Conservation (phyloP, 1,139 yeast genomes). For the Meyerozyma smithsonii region DNA sequence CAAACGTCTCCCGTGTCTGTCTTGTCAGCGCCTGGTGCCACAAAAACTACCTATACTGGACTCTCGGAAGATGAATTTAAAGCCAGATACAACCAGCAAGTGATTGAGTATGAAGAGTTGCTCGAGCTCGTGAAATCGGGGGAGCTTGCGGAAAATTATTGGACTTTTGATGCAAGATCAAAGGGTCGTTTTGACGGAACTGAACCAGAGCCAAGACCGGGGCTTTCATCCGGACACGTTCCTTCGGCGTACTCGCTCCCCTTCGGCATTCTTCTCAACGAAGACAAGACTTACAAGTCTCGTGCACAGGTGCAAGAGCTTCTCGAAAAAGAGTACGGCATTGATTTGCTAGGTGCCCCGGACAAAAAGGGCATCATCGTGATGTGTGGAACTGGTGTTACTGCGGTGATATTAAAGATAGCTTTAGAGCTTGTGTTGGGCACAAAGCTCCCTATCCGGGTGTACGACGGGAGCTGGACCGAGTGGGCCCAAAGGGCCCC, state of each 20-base stretch:
- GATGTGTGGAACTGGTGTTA: slow-evolving; percentile 95
- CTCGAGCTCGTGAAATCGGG: slow-evolving; percentile 48
- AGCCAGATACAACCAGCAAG: slow-evolving; percentile 39
- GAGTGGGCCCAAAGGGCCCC: slow-evolving; percentile 50
- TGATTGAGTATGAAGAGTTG: slow-evolving; percentile 63
- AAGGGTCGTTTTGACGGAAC: slow-evolving; percentile 68
- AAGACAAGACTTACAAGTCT: slow-evolving; percentile 47
- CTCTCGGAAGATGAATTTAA: slow-evolving; percentile 21
- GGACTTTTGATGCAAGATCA: slow-evolving; percentile 79
- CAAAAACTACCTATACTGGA: slow-evolving; percentile 17
- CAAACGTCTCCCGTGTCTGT: slow-evolving; percentile 17
- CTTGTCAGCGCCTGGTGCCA: background rate
- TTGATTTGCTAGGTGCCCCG: slow-evolving; percentile 26
- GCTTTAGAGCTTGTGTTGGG: slow-evolving; percentile 49
- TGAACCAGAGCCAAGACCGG: slow-evolving; percentile 85
- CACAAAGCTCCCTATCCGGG: slow-evolving; percentile 57
- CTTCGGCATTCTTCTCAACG: slow-evolving; percentile 53
- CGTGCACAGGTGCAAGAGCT: slow-evolving; percentile 39
- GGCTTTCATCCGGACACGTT: slow-evolving; percentile 82
- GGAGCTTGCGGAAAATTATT: slow-evolving; percentile 42
- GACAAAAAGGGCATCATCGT: slow-evolving; percentile 61
- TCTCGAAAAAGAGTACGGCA: slow-evolving; percentile 35
- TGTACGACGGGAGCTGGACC: slow-evolving; percentile 98
- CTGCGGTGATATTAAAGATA: slow-evolving; percentile 75
- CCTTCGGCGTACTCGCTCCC: slow-evolving; percentile 82